These are phyloP conservation scores for Fraxinus latifolia DNA, from an alignment of 305 asterid species.

Conservation along the genomic window DNA sequence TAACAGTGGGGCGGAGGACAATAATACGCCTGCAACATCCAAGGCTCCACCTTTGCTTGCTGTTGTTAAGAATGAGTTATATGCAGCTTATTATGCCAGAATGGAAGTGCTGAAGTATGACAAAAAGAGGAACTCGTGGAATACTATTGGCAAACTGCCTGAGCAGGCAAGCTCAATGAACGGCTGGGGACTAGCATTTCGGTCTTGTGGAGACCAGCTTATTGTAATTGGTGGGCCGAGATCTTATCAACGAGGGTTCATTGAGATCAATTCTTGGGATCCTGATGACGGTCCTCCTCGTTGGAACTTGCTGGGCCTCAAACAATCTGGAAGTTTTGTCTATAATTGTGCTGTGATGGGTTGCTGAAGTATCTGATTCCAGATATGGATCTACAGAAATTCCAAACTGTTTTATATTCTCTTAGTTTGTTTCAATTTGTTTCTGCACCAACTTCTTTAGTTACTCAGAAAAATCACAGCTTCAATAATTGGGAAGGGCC, in stretches of 20 bases:
- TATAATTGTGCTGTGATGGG: slow-evolving; percentile 94
- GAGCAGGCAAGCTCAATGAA: slow-evolving; percentile 72
- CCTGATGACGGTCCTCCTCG: slow-evolving; percentile 70
- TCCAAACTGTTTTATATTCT: background rate
- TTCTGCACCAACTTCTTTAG: background rate
- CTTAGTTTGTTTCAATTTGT: background rate
- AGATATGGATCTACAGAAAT: background rate
- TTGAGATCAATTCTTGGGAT: slow-evolving; percentile 79
- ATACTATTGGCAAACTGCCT: slow-evolving; percentile 69
- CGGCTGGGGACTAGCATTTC: slow-evolving; percentile 94
- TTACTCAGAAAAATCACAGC: background rate
- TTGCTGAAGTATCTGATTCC: slow-evolving; percentile 38
- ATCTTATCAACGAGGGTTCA: slow-evolving; percentile 55
- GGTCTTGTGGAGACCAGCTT: slow-evolving; percentile 79
- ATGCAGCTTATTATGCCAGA: slow-evolving; percentile 76
- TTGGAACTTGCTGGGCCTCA: slow-evolving; percentile 74
- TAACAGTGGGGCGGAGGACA: slow-evolving; percentile 37
- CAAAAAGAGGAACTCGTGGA: slow-evolving; percentile 51
- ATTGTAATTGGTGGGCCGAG: slow-evolving; percentile 93
- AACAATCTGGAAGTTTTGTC: slow-evolving; percentile 68
- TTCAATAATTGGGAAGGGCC: background rate
- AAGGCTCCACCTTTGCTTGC: slow-evolving; percentile 91
- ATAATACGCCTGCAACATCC: slow-evolving; percentile 55
- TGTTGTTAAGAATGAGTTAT: slow-evolving; percentile 69
- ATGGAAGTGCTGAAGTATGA: slow-evolving; percentile 69